Percentiles rank a stretch among this genome's conserved stretches.
Evolutionary conservation across 2,329 filamentous ascomycete species (phyloP).

Genomic region (Phialophora verrucosa): DNA sequence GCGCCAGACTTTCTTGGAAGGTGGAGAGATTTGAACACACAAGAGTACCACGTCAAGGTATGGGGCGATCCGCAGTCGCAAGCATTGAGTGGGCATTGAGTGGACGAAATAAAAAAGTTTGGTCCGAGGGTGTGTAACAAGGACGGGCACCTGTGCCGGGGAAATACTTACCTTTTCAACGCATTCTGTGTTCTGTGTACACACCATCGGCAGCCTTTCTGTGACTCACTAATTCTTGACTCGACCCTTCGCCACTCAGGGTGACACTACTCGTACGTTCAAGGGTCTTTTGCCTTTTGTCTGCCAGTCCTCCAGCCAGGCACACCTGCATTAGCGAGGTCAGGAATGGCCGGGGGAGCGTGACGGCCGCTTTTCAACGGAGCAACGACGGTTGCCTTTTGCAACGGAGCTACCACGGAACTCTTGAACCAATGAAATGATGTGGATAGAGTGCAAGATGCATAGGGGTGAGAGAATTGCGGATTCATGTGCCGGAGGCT

Average conservation of each 20-base stretch:
- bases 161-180: too few species aligned
- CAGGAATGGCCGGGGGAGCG: not conserved
- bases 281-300: not conserved
- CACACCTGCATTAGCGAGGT: constrained; percentile 3
- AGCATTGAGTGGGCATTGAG: not conserved
- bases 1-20: not conserved
- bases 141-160: too few species aligned
- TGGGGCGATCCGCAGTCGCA: not conserved
- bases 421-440: not conserved
- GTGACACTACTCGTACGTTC: not conserved
- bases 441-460: not conserved
- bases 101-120: not conserved
- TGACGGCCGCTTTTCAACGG: not conserved
- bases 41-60: not conserved
- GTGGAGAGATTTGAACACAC: not conserved
- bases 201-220: not conserved
- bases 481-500: constrained; percentile 3
- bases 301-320: not conserved
- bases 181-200: too few species aligned
- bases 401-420: constrained; percentile 1
- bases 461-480: not conserved
- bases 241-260: not conserved
- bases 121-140: too few species aligned
- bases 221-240: not conserved
- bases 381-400: not conserved